Base-by-base conservation (phyloP, 192 early-diverging fungal genomes). In the Umbelopsis vinacea region DNA sequence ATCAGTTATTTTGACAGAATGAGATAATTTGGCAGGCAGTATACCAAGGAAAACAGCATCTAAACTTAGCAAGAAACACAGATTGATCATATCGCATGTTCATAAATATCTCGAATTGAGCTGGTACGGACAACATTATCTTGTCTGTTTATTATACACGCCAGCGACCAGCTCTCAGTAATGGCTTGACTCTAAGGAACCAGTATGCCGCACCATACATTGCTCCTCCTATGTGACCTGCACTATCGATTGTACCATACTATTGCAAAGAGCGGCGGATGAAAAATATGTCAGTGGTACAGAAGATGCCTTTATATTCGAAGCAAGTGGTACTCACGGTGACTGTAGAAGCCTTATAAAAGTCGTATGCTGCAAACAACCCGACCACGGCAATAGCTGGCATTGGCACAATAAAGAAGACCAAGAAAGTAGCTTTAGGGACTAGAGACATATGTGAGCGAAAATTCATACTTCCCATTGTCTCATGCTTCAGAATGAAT, bases 321-420 rank as follows among this genome's bases (percentile, higher is more conserved):
- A 43, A 43, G 6, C 11, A 6, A 43, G 17, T 17, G 8, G 19
- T 17, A 68, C 66, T 67, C 52, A 76, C 75, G 35, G 54, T 74
- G n/a, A 76, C 29, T 12, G 79, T 80, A 2, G 79, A 70, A 4
- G 81, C 79, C 35, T 79, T 78, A 11, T 84, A 84, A 38, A 84
- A 24, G n/a, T 86, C 85, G 66, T 84, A 86, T 0, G 79, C 79
- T 22, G 82, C 82, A 69, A 84, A 82, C 6, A 86, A 48, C 48
- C 82, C 84, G 19, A 83, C 69, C 15, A 84, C 76, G 0, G 74
- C 82, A 23, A 78, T 78, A 4, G 85, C 85, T 15, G 82, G 82
- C 82, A 86, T 86, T 45, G 79, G 83, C 52, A 84, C 74, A 6
- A 86, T 75, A 53, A 86, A 86, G 55, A 86, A 86, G 24, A 86